phyloP scores from a whole-genome alignment of 1,139 yeast genomes.

The Debaryomyces sp. region DNA sequence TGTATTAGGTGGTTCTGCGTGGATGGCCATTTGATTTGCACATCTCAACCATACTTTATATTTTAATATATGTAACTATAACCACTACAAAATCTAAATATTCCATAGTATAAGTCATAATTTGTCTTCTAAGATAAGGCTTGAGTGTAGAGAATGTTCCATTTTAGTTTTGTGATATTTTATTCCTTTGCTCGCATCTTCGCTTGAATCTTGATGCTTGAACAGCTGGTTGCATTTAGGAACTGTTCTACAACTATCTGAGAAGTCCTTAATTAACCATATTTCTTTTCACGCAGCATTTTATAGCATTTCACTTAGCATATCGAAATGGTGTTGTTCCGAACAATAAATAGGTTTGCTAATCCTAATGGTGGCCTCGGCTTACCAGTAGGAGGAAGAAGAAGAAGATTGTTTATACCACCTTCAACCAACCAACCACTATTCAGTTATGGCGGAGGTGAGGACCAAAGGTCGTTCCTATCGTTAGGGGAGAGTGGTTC shows the following conservation, averaged over 20 bases:
- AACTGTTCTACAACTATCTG: background rate
- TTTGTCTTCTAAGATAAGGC: too few species aligned
- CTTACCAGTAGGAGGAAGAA: constrained; percentile 36
- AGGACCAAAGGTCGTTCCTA: constrained; percentile 68
- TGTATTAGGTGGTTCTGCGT: constrained; percentile 42
- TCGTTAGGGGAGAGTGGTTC: constrained; percentile 45
- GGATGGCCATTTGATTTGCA: constrained; percentile 43
- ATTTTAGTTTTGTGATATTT: background rate
- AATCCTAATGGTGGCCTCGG: constrained; percentile 42
- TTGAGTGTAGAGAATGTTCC: too few species aligned
- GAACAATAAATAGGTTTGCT: constrained; percentile 44
- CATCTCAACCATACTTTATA: background rate
- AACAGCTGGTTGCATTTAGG: too few species aligned
- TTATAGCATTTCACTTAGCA: background rate
- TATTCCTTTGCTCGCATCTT: background rate
- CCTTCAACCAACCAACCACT: constrained; percentile 72
- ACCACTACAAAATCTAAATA: background rate
- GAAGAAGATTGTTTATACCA: constrained; percentile 59
- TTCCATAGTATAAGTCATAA: background rate
- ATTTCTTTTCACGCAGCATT: background rate
- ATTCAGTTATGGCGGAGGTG: constrained; percentile 62
- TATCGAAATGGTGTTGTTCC: constrained; percentile 43
- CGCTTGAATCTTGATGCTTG: background rate
- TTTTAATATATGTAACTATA: background rate
- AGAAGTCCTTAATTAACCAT: background rate